A percentile compares a stretch with the other conserved stretches of the same genome.
Evolutionary conservation across 345 rosid species (phyloP).

Genomic region (Eucalyptus curtisii): DNA sequence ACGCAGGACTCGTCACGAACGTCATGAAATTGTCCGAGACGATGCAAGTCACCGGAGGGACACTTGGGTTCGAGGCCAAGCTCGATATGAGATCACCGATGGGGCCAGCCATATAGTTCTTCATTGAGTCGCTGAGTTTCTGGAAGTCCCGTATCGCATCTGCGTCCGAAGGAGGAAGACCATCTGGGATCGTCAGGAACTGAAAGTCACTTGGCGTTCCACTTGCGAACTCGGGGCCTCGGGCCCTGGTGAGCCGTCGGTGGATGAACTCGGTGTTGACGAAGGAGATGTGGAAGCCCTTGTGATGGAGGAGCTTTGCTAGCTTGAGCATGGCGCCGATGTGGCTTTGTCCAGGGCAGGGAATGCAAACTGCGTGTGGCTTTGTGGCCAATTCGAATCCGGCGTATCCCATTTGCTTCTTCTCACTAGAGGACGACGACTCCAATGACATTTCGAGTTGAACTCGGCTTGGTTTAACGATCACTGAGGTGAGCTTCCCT

Average conservation of each 20-base stretch:
- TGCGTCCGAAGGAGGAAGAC: not conserved
- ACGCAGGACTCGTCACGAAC: not conserved
- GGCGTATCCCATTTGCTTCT: not conserved
- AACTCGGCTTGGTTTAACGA: not conserved
- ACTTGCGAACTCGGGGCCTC: not conserved
- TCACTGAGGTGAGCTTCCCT: not conserved
- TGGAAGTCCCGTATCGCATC: not conserved
- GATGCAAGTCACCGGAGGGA: not conserved
- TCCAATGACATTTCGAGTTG: not conserved
- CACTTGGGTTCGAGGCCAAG: not conserved
- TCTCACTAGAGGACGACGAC: not conserved
- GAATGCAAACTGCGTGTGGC: slow-evolving; percentile 4
- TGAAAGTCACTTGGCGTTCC: not conserved
- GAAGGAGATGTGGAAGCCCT: slow-evolving; percentile 7
- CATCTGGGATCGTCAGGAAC: slow-evolving; percentile 1
- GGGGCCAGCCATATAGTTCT: not conserved
- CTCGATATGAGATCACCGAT: not conserved
- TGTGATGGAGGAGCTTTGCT: slow-evolving; percentile 7
- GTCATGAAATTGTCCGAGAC: slow-evolving; percentile 1
- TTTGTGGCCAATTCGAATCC: not conserved
- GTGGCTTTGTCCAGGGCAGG: slow-evolving; percentile 4
- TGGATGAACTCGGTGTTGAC: slow-evolving; percentile 7
- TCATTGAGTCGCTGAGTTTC: not conserved
- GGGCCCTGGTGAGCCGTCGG: not conserved
- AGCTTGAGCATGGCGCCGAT: slow-evolving; percentile 2